Evolutionary conservation across 2,329 filamentous ascomycete genomes (phyloP), one percentile per base, ranked within the genome.

Genomic region (Endoconidiophora laricicola): DNA sequence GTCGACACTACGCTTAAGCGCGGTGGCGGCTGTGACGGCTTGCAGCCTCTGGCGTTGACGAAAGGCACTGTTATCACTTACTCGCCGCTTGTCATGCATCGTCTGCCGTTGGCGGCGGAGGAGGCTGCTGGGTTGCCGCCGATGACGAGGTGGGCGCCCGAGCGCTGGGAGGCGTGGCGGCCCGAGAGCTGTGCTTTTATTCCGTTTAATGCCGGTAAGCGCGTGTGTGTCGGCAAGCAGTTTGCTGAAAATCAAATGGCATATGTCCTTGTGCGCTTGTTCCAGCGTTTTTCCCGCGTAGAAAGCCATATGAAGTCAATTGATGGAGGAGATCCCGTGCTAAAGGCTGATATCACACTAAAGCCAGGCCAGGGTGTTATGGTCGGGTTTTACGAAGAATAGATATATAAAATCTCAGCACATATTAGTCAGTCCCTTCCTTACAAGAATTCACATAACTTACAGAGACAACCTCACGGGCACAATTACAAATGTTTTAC

Each of bases 211-310:
- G 79, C 79, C 9, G 82, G 81, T 1, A 79, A 82, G 41, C 68
- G 83, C 29, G 82, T 85, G 59, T 85, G 83, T 63, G 76, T 87
- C 53, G 82, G 83, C 1, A 82, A 90, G 69, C 82, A 90, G 62
- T 90, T 87, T 61, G 85, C 84, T 12, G 65, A 88, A 44, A 86
- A 82, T 0, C 82, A 88, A 68, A 83, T 83, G 68, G 68, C 68
- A 26, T 88, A 88, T 60, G 78, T 82, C 7, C 70, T 86, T 54
- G 78, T 80, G 24, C 69, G 84, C 42, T 59, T 90, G 56, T 75
- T 88, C 59, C 85, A 90, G 67, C 70, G 72, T 22, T 91, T 82
- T 60, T 76, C 79, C 49, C 64, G 69, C 9, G 67, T 86, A 6
- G 73, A 78, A 58, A 74, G 66, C 58, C 65, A 70, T 56, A 79